Conservation (phyloP, 208 protist genomes). For the Willaertia magna region DNA sequence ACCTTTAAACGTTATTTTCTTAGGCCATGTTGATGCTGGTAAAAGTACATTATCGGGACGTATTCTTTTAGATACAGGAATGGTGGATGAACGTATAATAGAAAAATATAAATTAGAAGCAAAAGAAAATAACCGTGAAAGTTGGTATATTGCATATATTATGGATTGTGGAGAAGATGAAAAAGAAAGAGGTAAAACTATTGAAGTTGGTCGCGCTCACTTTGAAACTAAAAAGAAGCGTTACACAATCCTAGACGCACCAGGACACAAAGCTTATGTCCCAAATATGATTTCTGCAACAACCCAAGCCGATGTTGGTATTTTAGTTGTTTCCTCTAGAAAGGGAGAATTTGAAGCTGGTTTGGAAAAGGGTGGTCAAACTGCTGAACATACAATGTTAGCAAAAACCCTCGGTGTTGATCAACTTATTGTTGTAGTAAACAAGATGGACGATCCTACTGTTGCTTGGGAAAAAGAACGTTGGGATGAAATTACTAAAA, state of each 20-base stretch:
- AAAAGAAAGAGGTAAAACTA: conserved; percentile 94
- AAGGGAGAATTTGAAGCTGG: conserved; percentile 97
- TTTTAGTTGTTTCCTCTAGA: conserved; percentile 95
- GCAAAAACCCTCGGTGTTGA: conserved; percentile 93
- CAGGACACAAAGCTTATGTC: conserved; percentile 96
- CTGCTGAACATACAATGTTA: conserved; percentile 95
- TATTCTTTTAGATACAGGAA: conserved; percentile 79
- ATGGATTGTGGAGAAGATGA: conserved; percentile 97
- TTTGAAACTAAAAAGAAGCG: conserved; percentile 87
- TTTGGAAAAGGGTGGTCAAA: conserved; percentile 97
- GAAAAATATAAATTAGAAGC: conserved; percentile 95
- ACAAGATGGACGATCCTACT: conserved; percentile 98
- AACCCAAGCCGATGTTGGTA: conserved; percentile 91
- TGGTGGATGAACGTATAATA: conserved; percentile 92
- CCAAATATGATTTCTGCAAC: conserved; percentile 98
- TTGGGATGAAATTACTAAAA: conserved; percentile 84
- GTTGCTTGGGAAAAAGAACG: conserved; percentile 82
- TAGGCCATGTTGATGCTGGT: conserved; percentile 97
- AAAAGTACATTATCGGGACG: conserved; percentile 96
- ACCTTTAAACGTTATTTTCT: conserved; percentile 92
- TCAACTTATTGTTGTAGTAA: conserved; percentile 90
- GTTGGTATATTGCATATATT: conserved; percentile 91
- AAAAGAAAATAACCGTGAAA: conserved; percentile 84
- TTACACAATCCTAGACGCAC: conserved; percentile 96
- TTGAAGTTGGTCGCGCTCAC: conserved; percentile 85